Evolutionary conservation across 805 yeast genomes (phyloP), one percentile per base, ranked within the genome.

Genomic region (Metschnikowia borealis): DNA sequence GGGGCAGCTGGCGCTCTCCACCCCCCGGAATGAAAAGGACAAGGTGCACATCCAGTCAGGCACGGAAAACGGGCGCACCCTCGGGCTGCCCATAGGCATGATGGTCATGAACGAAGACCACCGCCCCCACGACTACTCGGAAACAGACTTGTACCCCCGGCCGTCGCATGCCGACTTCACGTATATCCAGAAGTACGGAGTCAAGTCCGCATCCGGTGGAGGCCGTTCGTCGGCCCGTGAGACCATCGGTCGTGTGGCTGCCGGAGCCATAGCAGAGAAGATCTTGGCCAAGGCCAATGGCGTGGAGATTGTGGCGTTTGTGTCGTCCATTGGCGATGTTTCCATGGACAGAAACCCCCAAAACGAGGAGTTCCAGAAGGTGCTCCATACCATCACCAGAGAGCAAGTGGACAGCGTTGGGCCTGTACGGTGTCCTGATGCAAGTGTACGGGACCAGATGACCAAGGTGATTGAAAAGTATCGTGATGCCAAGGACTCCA

Each of bases 141-240:
- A 92, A 64, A 94, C 96, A 70, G 98, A 91, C 67, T 78, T 86
- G 57, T 94, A 83, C 74, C 99, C 99, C 59, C 84, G 99, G 70
- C 99, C 99, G 26, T 88, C 96, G 31, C 99, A 94, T 70, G 98
- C 99, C 17, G 99, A 94, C 70, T 90, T 78, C 79, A 94, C 99
- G 20, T 94, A 94, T 71, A 75, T 88, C 64, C 77, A 80, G 57
- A 94, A 94, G 71, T 94, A 94, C 72, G 96, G 97, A 39, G 79
- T 84, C 59, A 94, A 94, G 73, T 95, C 97, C 4, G 82, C 96
- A 5, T 85, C 95, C 35, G 99, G 99, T 47, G 99, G 99, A 64
- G 99, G 99, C 55, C 83, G 99, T 66, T 87, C 97, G 11, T 83
- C 92, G 41, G 99, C 99, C 7, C 83, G 99, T 70, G 99, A 94